Evolutionary conservation across 768 basidiomycete genomes (phyloP).

Genomic region (Lyophyllum semitale): DNA sequence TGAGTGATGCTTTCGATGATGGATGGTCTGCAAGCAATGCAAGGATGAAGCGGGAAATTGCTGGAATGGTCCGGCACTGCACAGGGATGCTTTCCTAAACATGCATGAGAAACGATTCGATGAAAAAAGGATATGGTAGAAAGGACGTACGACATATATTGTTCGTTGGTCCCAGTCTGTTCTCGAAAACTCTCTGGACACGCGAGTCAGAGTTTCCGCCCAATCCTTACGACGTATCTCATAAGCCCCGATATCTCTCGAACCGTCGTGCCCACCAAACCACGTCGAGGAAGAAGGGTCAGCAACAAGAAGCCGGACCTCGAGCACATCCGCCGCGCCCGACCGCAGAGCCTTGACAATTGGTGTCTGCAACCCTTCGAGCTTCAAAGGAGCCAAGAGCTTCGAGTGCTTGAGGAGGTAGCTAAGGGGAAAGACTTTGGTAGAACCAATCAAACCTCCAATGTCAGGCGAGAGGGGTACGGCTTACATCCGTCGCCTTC

Average conservation of each 20-base stretch:
- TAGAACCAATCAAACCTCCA: constrained; percentile 17
- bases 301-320: constrained; percentile 63
- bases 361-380: constrained; percentile 39
- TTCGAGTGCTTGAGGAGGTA: constrained; percentile 48
- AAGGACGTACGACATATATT: constrained; percentile 62
- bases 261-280: constrained; percentile 13
- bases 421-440: constrained; percentile 62
- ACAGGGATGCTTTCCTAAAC: constrained; percentile 71
- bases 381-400: constrained; percentile 28
- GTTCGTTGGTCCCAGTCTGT: constrained; percentile 65
- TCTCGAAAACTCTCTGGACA: constrained; percentile 27
- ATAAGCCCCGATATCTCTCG: constrained; percentile 52
- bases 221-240: constrained; percentile 63
- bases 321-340: constrained; percentile 41
- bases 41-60: constrained; percentile 47
- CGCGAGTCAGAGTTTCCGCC: constrained; percentile 23
- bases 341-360: constrained; percentile 64
- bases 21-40: constrained; percentile 30
- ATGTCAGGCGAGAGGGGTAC: not conserved
- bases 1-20: not conserved
- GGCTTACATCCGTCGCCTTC: constrained; percentile 53
- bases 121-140: not conserved
- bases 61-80: constrained; percentile 50
- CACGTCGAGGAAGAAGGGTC: constrained; percentile 40
- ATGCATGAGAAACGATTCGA: not conserved